These are phyloP conservation scores for Begonia masoniana DNA, from an alignment of 306 rosid species.

Conservation along the genomic window DNA sequence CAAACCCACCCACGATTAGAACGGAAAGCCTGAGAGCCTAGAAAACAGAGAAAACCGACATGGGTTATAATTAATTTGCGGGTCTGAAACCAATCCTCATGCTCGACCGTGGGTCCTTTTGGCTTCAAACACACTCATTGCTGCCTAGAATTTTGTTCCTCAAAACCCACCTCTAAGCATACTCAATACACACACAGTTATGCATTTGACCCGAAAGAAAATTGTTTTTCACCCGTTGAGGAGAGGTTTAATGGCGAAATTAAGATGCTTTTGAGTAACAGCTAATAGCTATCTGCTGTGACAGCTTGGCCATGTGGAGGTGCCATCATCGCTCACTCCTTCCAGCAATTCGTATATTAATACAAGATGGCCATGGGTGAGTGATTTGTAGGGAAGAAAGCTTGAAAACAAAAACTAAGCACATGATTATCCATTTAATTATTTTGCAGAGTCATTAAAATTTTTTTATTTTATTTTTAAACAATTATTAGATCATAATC, in stretches of 20 bases:
- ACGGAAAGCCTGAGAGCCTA: constrained; percentile 13
- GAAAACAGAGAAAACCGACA: constrained; percentile 15
- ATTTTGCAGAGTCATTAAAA: too few species aligned
- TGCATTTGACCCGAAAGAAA: constrained; percentile 14
- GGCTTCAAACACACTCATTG: constrained; percentile 69
- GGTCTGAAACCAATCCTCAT: constrained; percentile 12
- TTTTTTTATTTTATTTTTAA: too few species aligned
- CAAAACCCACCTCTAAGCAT: constrained; percentile 18
- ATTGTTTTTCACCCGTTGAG: constrained; percentile 9
- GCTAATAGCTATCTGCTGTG: constrained; percentile 6
- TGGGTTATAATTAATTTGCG: constrained; percentile 25
- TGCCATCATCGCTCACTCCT: background rate
- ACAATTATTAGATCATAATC: too few species aligned
- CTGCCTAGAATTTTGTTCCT: constrained; percentile 34
- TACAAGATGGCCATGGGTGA: background rate
- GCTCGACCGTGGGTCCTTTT: constrained; percentile 46
- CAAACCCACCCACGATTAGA: background rate
- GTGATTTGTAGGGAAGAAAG: too few species aligned
- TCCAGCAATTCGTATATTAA: background rate
- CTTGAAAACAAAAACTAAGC: too few species aligned
- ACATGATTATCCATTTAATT: too few species aligned
- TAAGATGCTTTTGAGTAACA: constrained; percentile 12
- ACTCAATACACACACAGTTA: background rate
- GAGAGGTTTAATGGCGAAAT: constrained; percentile 16
- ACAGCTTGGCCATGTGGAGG: constrained; percentile 46